Percentiles rank a stretch among this genome's conserved stretches.
These are phyloP conservation scores for Penicillium sp. DNA, from an alignment of 2,329 filamentous ascomycete genomes.

Conservation along the genomic window DNA sequence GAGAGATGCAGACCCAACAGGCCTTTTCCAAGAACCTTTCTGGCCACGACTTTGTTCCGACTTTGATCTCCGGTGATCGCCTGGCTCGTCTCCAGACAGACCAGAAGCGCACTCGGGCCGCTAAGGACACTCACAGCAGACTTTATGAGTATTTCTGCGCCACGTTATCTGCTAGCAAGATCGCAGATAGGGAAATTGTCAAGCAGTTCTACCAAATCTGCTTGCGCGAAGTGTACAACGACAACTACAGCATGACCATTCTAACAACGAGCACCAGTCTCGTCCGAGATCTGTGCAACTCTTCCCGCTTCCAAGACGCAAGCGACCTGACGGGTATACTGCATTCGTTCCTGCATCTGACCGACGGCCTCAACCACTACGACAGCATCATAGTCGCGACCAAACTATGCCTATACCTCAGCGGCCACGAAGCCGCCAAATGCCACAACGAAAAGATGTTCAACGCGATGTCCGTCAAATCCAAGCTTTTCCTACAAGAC, in stretches of 20 bases:
- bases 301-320: constrained; percentile 30
- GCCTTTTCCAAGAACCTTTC: constrained; percentile 33
- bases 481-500: constrained; percentile 32
- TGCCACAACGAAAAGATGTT: constrained; percentile 25
- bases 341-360: constrained; percentile 33
- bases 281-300: constrained; percentile 29
- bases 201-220: constrained; percentile 32
- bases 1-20: constrained; percentile 42
- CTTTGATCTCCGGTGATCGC: constrained; percentile 28
- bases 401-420: constrained; percentile 35
- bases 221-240: constrained; percentile 27
- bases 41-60: constrained; percentile 31
- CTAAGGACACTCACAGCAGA: constrained; percentile 29
- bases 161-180: constrained; percentile 25
- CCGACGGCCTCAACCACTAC: constrained; percentile 28
- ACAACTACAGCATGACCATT: constrained; percentile 31
- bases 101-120: constrained; percentile 29
- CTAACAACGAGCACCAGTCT: constrained; percentile 24
- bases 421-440: constrained; percentile 30
- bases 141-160: constrained; percentile 37
- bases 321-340: constrained; percentile 31
- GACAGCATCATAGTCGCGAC: constrained; percentile 34
- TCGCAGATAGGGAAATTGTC: constrained; percentile 25
- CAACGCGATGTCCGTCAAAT: constrained; percentile 30
- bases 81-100: constrained; percentile 27